Evolutionary conservation across 805 yeast genomes (phyloP).

Genomic region (Jamesozyma hellenica): DNA sequence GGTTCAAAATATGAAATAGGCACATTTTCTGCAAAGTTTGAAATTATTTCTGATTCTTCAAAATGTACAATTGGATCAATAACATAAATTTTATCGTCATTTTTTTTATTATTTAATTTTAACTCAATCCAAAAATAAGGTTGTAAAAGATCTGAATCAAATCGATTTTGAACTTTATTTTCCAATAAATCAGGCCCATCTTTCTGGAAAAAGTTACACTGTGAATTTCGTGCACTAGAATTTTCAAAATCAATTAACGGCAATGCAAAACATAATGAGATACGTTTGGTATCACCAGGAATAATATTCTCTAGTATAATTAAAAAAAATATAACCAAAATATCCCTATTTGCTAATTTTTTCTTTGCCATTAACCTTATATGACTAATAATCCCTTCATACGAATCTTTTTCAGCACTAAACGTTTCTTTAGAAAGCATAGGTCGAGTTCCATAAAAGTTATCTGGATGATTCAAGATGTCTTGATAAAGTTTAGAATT

Average conservation of each 20-base stretch:
- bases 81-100: conserved; percentile 7
- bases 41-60: conserved; percentile 10
- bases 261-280: conserved; percentile 17
- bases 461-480: conserved; percentile 8
- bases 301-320: conserved; percentile 16
- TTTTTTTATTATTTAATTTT: background rate
- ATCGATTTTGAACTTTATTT: conserved; percentile 15
- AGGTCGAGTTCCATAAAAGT: conserved; percentile 17
- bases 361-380: conserved; percentile 15
- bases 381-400: conserved; percentile 4
- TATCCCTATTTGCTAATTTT: conserved; percentile 18
- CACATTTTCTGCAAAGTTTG: conserved; percentile 6
- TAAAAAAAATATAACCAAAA: conserved; percentile 14
- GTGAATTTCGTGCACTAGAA: background rate
- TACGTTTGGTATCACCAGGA: background rate
- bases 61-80: conserved; percentile 21
- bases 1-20: conserved; percentile 9
- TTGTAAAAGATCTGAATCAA: conserved; percentile 19
- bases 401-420: background rate
- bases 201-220: background rate
- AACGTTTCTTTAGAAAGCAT: background rate
- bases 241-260: conserved; percentile 14
- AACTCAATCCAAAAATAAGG: conserved; percentile 24
- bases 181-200: conserved; percentile 2
- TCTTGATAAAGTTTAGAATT: background rate